Evolutionary conservation across 306 rosid genomes (phyloP), one percentile per base, ranked within the genome.

Genomic region (Sicyos edulis): DNA sequence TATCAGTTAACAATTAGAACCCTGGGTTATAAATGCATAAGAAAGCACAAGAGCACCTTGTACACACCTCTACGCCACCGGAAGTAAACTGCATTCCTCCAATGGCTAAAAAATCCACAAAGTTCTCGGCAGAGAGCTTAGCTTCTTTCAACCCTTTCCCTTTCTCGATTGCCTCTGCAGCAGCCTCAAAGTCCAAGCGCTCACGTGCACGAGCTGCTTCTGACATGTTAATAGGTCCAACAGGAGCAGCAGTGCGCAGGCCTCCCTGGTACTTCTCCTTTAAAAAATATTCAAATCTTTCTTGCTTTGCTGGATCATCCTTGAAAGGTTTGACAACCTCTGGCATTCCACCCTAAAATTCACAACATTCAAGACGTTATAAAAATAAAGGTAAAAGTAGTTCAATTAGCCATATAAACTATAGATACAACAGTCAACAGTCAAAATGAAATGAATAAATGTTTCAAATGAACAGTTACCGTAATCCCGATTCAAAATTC

Each of bases 181-280:
- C 95, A 71, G 95, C 95, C 86, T 93, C 99, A 82, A 93, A 93
- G 85, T 90, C 95, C 62, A 93, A 77, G 57, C 96, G 86, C 84
- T 93, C 99, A 69, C 86, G 89, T 71, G 99, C 99, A 78, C 99
- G 97, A 55, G 90, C 90, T 71, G 84, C 92, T 80, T 93, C 99
- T 66, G 99, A 85, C 97, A 93, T 86, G 62, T 91, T 69, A 78
- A 87, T 70, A 75, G 95, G 82, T 81, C 92, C 86, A 72, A 86
- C 84, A 60, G 89, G 86, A 73, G 80, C 80, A 14, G 87, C 83
- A 62, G 96, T 55, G 76, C 99, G 96, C 42, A 93, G 85, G 71
- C 99, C 99, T 73, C 99, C 99, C 73, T 76, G 85, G 74, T 91
- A 93, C 78, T 93, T 93, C 61, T 81, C 95, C 88, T 93, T 87